Evolutionary conservation across 305 asterid species (phyloP).

Genomic region (Nicotiana rustica): DNA sequence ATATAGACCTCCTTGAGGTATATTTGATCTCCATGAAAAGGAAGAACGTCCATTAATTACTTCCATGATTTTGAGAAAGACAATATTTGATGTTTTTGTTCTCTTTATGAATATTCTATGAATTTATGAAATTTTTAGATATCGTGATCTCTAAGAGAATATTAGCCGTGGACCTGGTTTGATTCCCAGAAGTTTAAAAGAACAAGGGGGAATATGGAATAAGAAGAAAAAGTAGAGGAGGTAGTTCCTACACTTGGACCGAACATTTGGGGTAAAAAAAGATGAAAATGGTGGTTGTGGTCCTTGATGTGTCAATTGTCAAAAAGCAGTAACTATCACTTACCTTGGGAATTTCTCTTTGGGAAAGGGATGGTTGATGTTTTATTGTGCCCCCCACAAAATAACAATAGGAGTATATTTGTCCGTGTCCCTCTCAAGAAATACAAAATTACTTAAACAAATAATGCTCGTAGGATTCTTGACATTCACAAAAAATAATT

Average conservation of each 20-base stretch:
- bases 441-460: neutral
- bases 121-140: too few relatives aligned
- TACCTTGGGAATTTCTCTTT: neutral
- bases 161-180: conserved; percentile 9
- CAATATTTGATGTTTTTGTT: too few relatives aligned
- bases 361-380: conserved; percentile 22
- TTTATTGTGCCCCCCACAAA: neutral
- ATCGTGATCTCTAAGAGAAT: neutral
- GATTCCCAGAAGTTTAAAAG: neutral
- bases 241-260: neutral
- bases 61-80: too few relatives aligned
- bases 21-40: too few relatives aligned
- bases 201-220: neutral
- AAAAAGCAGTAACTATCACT: conserved; percentile 30
- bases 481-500: neutral
- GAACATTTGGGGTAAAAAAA: conserved; percentile 6
- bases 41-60: too few relatives aligned
- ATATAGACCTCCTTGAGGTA: too few relatives aligned
- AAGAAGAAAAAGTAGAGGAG: neutral
- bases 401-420: conserved; percentile 8
- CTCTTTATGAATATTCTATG: too few relatives aligned
- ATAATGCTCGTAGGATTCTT: neutral
- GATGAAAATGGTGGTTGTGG: neutral
- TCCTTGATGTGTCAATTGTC: neutral
- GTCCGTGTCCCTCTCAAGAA: neutral